Evolutionary conservation across 441 rosid genomes (phyloP), one percentile per base, ranked within the genome.

Genomic region (Capsella rubella): DNA sequence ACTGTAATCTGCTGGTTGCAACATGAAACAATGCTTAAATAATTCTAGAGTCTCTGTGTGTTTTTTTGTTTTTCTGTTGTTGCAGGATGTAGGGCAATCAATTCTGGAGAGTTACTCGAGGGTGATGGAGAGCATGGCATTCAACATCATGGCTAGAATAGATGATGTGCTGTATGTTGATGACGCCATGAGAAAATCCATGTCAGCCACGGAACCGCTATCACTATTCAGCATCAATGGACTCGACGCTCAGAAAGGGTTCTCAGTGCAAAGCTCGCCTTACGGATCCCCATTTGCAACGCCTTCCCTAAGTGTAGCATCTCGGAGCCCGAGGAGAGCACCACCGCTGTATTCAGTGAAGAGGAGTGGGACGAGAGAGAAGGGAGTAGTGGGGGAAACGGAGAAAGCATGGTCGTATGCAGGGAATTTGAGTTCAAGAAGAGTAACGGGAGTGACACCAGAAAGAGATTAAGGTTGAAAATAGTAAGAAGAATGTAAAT

Each of bases 101-200:
- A 93, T 95, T 66, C 90, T 95, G 2, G 98, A 93, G 81, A 91
- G 99, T 84, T 95, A 95, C 87, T 91, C 99, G 1, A 87, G 99
- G 83, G 99, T 95, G 58, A 87, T 86, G 90, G 99, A 95, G 87
- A 91, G 99, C 87, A 70, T 93, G 84, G 99, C 99, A 61, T 93
- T 95, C 83, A 95, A 95, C 85, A 85, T 93, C 32, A 91, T 84
- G 77, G 98, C 99, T 13, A 95, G 98, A 80, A 91, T 93, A 72
- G 99, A 95, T 6, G 99, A 92, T 69, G 95, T 95, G 67, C 80
- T 93, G 14, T 93, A 82, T 31, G 99, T 87, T 18, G 97, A 95
- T 64, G 98, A 93, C 71, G 83, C 96, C 16, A 78, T 69, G 52
- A 89, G 81, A 72, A 79, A 78, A 78, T 80, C 84, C 57, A 86